A percentile compares a stretch with the other conserved stretches of the same genome.
Conservation (phyloP, 1,284 basidiomycete genomes). For the Trametes pubescens region DNA sequence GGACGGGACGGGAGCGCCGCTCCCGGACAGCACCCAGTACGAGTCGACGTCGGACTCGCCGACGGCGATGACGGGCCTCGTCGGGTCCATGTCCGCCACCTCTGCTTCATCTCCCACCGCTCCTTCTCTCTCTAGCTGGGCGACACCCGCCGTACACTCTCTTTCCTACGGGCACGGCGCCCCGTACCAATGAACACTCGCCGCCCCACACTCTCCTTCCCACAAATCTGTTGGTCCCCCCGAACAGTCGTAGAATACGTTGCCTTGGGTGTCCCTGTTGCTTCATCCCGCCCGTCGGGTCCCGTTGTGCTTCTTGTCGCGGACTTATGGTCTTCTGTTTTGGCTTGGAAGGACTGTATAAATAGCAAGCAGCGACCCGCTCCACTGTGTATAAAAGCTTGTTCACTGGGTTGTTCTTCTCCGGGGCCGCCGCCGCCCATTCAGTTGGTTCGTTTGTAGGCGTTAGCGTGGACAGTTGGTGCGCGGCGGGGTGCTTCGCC, state of each 20-base stretch:
- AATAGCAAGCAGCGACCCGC: constrained; percentile 24
- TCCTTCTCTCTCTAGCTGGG: constrained; percentile 27
- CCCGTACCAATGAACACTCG: constrained; percentile 18
- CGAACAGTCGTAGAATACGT: background rate
- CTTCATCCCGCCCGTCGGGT: constrained; percentile 3
- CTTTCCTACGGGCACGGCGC: constrained; percentile 23
- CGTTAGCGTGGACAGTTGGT: background rate
- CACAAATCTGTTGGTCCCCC: background rate
- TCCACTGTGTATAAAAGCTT: constrained; percentile 24
- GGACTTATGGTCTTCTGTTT: constrained; percentile 15
- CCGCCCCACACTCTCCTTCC: background rate
- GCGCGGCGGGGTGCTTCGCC: background rate
- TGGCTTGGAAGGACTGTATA: constrained; percentile 29
- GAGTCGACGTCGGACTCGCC: constrained; percentile 34
- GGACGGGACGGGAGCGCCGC: constrained; percentile 41
- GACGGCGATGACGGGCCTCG: constrained; percentile 25
- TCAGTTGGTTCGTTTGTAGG: constrained; percentile 1
- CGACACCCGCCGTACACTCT: constrained; percentile 27
- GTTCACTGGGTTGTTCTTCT: constrained; percentile 7
- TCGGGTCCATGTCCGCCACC: constrained; percentile 20
- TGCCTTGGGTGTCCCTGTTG: background rate
- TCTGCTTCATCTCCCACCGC: constrained; percentile 19
- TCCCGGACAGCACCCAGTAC: constrained; percentile 43
- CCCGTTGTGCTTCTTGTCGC: constrained; percentile 11
- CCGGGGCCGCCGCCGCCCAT: constrained; percentile 1